Conservation (phyloP, 2,329 filamentous ascomycete species). For the Cercospora janseana region DNA sequence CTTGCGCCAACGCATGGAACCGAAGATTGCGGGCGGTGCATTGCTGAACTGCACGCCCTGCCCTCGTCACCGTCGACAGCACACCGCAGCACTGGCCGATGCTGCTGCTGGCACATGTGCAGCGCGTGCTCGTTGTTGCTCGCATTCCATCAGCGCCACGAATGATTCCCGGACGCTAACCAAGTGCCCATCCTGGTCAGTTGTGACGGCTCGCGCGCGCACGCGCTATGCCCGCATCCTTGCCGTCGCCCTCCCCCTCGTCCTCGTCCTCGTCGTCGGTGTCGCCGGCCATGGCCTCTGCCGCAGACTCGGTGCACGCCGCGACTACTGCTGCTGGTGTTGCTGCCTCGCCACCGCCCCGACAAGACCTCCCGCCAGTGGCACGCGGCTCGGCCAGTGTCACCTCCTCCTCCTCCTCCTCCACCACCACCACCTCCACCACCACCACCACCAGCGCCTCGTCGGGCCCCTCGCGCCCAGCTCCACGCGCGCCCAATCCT, state of each 20-base stretch:
- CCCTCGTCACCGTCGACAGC: too few relatives aligned
- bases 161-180: conserved; percentile 9
- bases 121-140: background rate
- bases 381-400: background rate
- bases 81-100: background rate
- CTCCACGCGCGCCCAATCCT: conserved; percentile 26
- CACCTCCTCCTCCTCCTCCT: background rate
- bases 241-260: conserved; percentile 1
- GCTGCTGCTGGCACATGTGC: background rate
- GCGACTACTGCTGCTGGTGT: background rate
- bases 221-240: conserved; percentile 9
- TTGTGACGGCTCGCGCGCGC: background rate
- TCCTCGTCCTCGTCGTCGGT: background rate
- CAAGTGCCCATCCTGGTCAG: too few relatives aligned
- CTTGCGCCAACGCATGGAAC: too few relatives aligned
- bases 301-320: conserved; percentile 8
- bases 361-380: background rate
- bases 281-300: background rate
- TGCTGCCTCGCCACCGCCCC: background rate
- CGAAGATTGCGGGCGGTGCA: too few relatives aligned
- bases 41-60: too few relatives aligned
- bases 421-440: conserved; percentile 1
- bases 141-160: conserved; percentile 2
- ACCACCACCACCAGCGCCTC: background rate
- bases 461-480: background rate